Evolutionary conservation across 2,329 filamentous ascomycete genomes (phyloP), one percentile per base, ranked within the genome.

Genomic region (Clonostachys solani): DNA sequence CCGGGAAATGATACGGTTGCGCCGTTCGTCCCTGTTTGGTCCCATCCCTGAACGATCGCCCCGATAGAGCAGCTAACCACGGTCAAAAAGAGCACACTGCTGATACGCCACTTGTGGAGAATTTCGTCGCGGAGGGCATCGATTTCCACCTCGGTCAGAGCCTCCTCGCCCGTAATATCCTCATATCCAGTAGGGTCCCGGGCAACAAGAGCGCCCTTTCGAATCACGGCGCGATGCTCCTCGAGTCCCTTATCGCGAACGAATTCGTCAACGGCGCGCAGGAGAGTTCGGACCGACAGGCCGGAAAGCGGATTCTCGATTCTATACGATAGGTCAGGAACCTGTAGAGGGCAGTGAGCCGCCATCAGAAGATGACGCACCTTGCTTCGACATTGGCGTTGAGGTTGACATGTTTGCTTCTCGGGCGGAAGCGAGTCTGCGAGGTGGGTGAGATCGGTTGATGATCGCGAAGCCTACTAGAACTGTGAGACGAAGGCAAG

Each of bases 141-240:
- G 49, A 83, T 78, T 58, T 87, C 85, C 1, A 72, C 69, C 15
- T 83, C 74, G 47, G 73, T 67, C 3, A 92, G 74, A 12, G 80
- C 77, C 44, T 78, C 68, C 46, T 78, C 68, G 52, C 78, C 76
- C 5, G 63, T 66, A 38, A 90, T 74, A 34, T 74, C 69, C 48
- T 88, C 84, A 60, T 71, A 87, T 33, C 74, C 72, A 9, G 69
- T 68, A 0, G 86, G 86, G 54, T 85, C 81, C 61, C 89, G 86
- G 4, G 88, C 88, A 16, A 91, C 78, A 12, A 92, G 72, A 5
- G 87, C 89, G 34, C 86, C 88, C 56, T 84, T 85, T 45, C 78
- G 73, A 45, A 91, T 73, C 15, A 86, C 59, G 5, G 70, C 66
- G 4, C 81, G 65, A 53, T 85, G 74, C 46, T 85, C 78, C 3